Base-by-base conservation (phyloP, 2,329 filamentous ascomycete genomes). In the Scortechinia acanthostroma region DNA sequence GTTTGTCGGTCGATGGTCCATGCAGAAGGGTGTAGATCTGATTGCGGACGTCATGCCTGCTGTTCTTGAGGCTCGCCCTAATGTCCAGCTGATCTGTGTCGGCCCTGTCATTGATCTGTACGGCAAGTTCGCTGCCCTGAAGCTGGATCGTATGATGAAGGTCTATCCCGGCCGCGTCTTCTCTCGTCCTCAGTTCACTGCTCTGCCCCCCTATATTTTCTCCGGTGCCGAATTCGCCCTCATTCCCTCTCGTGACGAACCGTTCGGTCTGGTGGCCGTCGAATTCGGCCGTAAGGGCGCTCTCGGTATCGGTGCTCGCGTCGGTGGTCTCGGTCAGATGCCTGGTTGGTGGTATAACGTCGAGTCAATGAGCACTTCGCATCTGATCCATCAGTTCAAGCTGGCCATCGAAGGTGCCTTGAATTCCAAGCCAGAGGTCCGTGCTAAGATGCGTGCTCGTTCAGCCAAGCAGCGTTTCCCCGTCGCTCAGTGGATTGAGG, bases 311-410 rank as follows among this genome's bases (percentile, higher is more conserved):
- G 81, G 80, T 40, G 77, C 79, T 30, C 70, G 79, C 45, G 81
- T 85, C 28, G 80, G 80, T 51, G 81, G 80, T 46, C 68, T 85
- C 20, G 79, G 80, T n/a, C 76, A 82, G 54, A 83, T 85, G 80
- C 81, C 81, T 17, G 81, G 81, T 20, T 84, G 80, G 74, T 85
- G 80, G 80, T 85, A 77, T 57, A 83, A 80, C 0, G 75, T 85
- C 46, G 81, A 85, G 56, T 82, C 77, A 0, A 79, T 72, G 3
- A 76, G 76, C 2, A 80, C 79, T 1, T 71, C 71, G 40, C 80
- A 85, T 62, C 61, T 83, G 37, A 65, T 83, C 45, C 73, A 76
- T 42, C 81, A 85, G 55, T 84, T 85, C 65, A 79, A 77, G 57
- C 68, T 71, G 50, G 77, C 80, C 13, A 83, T 85, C 49, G 63